Evolutionary conservation across 805 yeast species (phyloP).

Genomic region (Yamadazyma ubonensis): DNA sequence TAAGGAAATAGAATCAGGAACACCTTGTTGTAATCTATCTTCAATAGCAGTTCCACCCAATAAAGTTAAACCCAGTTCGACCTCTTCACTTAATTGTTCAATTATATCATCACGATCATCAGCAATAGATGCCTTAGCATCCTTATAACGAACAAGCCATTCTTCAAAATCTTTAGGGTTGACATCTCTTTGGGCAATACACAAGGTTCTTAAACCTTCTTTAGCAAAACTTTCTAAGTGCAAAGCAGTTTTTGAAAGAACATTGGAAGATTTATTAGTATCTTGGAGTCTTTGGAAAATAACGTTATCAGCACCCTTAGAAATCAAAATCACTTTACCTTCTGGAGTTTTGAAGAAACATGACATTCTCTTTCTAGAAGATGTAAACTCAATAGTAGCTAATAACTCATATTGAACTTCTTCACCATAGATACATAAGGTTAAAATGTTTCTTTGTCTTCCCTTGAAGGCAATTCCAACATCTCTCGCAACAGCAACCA

Average conservation of each 20-base stretch:
- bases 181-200: constrained; percentile 60
- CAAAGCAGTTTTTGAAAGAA: constrained; percentile 56
- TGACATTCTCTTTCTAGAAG: constrained; percentile 79
- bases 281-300: constrained; percentile 47
- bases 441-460: constrained; percentile 48
- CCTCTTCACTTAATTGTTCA: constrained; percentile 53
- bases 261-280: constrained; percentile 34
- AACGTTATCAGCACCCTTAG: constrained; percentile 78
- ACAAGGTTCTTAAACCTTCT: constrained; percentile 76
- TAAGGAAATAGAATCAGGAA: constrained; percentile 67
- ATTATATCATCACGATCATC: constrained; percentile 57
- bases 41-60: constrained; percentile 84
- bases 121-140: constrained; percentile 56
- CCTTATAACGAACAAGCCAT: constrained; percentile 57
- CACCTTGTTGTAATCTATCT: constrained; percentile 75
- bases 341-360: constrained; percentile 52
- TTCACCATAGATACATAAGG: constrained; percentile 46
- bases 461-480: constrained; percentile 64
- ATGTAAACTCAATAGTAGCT: constrained; percentile 61
- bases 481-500: constrained; percentile 75
- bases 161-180: constrained; percentile 42
- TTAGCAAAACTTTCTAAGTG: constrained; percentile 69
- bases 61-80: constrained; percentile 56
- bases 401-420: constrained; percentile 47
- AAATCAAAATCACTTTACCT: constrained; percentile 44